Base-by-base conservation (phyloP, 805 yeast species). In the Myxozyma neglecta region DNA sequence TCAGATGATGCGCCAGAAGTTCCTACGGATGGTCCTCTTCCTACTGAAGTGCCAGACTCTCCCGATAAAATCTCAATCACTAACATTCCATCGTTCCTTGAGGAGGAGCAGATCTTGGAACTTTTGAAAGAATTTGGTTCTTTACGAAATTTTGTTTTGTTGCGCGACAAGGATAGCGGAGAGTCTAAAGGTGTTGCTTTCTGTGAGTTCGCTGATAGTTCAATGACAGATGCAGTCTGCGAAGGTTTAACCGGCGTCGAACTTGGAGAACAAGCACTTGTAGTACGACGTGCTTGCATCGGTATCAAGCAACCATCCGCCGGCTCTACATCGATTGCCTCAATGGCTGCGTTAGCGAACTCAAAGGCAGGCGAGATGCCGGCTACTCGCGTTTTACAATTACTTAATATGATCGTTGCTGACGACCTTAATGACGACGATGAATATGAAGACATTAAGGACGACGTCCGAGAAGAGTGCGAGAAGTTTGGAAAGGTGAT, bases 331-430 rank as follows among this genome's bases (percentile, higher is more conserved):
- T 57, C 50, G 10, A 47, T 64, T 13, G 36, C 66, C 57, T 71
- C 50, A 69, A 64, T 61, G 69, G 76, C 70, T 42, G 68, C 61
- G n/a, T 66, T 72, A 39, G 74, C 73, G 20, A 70, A 70, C 29
- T 55, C 71, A 16, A 67, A 69, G 60, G 70, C 53, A 47, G 66
- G 42, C 53, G 69, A 58, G 1, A 56, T 24, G 8, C 49, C 52
- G 18, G 54, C 63, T 16, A 53, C 85, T 0, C 79, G 72, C 14
- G 90, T 88, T 0, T 70, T 92, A 7, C 84, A 87, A 59, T 73
- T 91, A 3, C 72, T 89, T 42, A 92, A 91, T 70, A 76, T 84
- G 50, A 79, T 89, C 1, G 81, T 87, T 1, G 81, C 86, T 0
- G 83, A 84, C 40, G 96, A 89, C 64, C 73, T 89, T 57, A 73